These are phyloP conservation scores for Ustilago nuda DNA, from an alignment of 1,284 basidiomycete species.

Conservation along the genomic window DNA sequence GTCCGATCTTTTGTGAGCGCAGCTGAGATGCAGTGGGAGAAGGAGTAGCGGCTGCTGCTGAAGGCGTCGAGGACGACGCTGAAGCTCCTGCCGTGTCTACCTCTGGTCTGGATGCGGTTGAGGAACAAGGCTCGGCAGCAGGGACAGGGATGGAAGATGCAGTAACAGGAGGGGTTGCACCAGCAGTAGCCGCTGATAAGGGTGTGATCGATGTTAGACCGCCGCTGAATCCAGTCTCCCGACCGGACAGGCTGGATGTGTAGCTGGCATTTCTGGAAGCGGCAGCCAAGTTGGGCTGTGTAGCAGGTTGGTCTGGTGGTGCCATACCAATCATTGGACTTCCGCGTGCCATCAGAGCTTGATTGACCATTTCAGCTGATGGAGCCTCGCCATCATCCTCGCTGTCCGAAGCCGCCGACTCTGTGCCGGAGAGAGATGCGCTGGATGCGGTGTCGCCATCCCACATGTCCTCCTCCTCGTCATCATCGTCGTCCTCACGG, in stretches of 20 bases:
- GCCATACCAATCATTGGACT: constrained; percentile 44
- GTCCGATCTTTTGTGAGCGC: constrained; percentile 42
- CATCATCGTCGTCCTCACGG: constrained; percentile 66
- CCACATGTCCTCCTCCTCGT: constrained; percentile 58
- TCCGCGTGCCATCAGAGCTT: constrained; percentile 43
- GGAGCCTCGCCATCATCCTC: constrained; percentile 38
- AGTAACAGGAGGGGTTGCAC: not conserved
- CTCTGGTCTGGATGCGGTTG: constrained; percentile 16
- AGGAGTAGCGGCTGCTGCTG: not conserved
- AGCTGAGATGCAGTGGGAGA: constrained; percentile 25
- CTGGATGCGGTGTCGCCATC: constrained; percentile 45
- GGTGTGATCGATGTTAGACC: constrained; percentile 35
- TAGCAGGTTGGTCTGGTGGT: constrained; percentile 30
- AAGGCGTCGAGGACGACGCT: constrained; percentile 22
- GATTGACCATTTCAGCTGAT: constrained; percentile 44
- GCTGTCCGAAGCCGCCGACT: constrained; percentile 41
- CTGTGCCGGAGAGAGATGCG: constrained; percentile 37
- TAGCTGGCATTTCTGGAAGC: constrained; percentile 36
- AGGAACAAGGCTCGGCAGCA: constrained; percentile 5
- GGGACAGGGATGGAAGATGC: constrained; percentile 10
- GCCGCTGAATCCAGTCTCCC: constrained; percentile 33
- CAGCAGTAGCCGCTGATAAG: constrained; percentile 8
- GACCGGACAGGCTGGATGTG: constrained; percentile 21
- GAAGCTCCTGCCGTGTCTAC: constrained; percentile 17
- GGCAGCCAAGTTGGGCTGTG: constrained; percentile 30